phyloP scores from a whole-genome alignment of 768 basidiomycete genomes.

The Cystobasidium tubakii region DNA sequence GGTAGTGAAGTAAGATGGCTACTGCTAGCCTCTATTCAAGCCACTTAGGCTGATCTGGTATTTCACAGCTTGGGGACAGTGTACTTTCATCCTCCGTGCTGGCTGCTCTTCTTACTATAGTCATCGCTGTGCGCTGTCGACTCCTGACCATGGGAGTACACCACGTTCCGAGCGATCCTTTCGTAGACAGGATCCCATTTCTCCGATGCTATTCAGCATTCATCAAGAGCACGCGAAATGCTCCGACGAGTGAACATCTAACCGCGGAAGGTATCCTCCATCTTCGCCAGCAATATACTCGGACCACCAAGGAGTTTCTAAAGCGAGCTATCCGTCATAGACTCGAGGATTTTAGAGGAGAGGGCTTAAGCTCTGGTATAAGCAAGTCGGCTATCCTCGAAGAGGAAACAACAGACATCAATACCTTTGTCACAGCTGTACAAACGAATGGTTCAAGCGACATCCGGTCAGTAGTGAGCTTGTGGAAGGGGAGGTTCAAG shows the following conservation, averaged over 20 bases:
- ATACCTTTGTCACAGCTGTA: conserved; percentile 11
- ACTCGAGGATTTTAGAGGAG: conserved; percentile 34
- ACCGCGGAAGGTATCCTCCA: conserved; percentile 13
- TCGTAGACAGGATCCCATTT: conserved; percentile 25
- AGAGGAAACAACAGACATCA: conserved; percentile 32
- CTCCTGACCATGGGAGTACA: conserved; percentile 25
- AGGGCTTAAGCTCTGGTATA: conserved; percentile 2
- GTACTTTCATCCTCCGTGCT: conserved; percentile 22
- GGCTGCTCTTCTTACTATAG: conserved; percentile 34
- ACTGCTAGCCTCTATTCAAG: too few relatives aligned
- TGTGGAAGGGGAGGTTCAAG: conserved; percentile 31
- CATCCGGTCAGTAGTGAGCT: conserved; percentile 1
- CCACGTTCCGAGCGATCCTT: conserved; percentile 38
- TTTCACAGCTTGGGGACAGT: conserved; percentile 17
- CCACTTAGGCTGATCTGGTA: background rate
- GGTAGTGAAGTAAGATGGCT: conserved; percentile 2
- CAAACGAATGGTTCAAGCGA: conserved; percentile 4
- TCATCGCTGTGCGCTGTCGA: conserved; percentile 18
- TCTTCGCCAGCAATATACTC: conserved; percentile 24
- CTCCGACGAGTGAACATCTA: conserved; percentile 13
- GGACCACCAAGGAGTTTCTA: conserved; percentile 21
- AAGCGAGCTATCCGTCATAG: conserved; percentile 25
- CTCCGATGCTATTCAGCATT: conserved; percentile 3
- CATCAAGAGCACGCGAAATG: background rate
- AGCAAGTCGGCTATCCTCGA: conserved; percentile 14